Conservation (phyloP, 1,284 basidiomycete genomes). For the Marasmius sp. region DNA sequence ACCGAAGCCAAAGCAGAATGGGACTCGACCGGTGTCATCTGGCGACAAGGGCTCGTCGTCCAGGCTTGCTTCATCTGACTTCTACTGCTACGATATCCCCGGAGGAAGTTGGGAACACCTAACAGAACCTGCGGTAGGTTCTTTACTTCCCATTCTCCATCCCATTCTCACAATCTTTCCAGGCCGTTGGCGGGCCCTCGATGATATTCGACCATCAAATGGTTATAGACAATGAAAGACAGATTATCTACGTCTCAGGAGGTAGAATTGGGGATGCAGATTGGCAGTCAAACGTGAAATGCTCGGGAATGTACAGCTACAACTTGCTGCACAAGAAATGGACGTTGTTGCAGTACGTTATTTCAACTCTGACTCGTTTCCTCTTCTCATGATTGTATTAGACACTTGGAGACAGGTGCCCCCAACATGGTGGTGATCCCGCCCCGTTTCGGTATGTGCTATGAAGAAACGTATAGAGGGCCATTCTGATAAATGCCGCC, state of each 20-base stretch:
- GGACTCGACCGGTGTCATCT: not conserved
- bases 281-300: conserved; percentile 48
- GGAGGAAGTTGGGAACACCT: not conserved
- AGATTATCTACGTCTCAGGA: conserved; percentile 78
- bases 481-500: not conserved
- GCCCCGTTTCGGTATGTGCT: conserved; percentile 55
- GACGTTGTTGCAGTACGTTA: conserved; percentile 61
- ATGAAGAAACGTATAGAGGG: not conserved
- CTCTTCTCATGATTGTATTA: conserved; percentile 16
- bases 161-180: not conserved
- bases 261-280: conserved; percentile 71
- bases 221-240: conserved; percentile 70
- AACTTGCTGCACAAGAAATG: conserved; percentile 61
- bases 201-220: conserved; percentile 83
- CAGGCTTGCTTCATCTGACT: conserved; percentile 44
- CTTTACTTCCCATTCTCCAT: not conserved
- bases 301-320: conserved; percentile 72
- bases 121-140: conserved; percentile 46
- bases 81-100: conserved; percentile 53
- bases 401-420: conserved; percentile 30
- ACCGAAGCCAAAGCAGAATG: conserved; percentile 24
- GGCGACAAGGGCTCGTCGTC: conserved; percentile 8
- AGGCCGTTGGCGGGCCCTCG: conserved; percentile 54
- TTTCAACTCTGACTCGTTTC: conserved; percentile 2
- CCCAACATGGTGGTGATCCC: conserved; percentile 41